These are phyloP conservation scores for Mycotypha africana DNA, from an alignment of 371 early-diverging fungal genomes.

Conservation along the genomic window DNA sequence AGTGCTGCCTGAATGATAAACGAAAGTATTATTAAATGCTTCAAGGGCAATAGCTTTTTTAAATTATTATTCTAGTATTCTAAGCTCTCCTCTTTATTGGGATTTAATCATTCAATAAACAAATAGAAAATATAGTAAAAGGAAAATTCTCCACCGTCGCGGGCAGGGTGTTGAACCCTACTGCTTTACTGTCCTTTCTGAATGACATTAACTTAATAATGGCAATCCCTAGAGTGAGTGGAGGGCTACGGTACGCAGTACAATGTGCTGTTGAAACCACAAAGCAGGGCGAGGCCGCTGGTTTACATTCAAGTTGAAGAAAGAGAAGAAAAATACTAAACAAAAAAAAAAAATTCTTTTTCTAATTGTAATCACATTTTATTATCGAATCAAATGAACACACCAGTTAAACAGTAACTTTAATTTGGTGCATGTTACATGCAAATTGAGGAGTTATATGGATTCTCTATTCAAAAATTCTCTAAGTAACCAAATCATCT, in stretches of 20 bases:
- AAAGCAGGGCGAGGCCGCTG: constrained; percentile 1
- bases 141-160: constrained; percentile 2
- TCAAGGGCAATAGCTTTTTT: constrained; percentile 5
- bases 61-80: neutral
- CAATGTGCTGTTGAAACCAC: neutral
- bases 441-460: no score
- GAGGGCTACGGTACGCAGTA: neutral
- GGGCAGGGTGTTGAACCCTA: constrained; percentile 1
- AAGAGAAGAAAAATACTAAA: neutral
- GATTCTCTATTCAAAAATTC: no score
- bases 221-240: constrained; percentile 1
- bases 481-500: no score
- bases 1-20: constrained; percentile 3
- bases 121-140: constrained; percentile 1
- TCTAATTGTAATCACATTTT: neutral
- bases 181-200: constrained; percentile 2
- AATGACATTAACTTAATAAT: constrained; percentile 2
- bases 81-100: neutral
- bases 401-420: no score
- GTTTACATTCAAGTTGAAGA: neutral
- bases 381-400: neutral
- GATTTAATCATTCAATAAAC: constrained; percentile 1
- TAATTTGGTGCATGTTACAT: no score
- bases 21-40: constrained; percentile 2
- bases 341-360: neutral